Percentiles rank a stretch among this genome's conserved stretches.
phyloP scores from a whole-genome alignment of 2,329 filamentous ascomycete genomes.

The Aotearoamyces nothofagi region DNA sequence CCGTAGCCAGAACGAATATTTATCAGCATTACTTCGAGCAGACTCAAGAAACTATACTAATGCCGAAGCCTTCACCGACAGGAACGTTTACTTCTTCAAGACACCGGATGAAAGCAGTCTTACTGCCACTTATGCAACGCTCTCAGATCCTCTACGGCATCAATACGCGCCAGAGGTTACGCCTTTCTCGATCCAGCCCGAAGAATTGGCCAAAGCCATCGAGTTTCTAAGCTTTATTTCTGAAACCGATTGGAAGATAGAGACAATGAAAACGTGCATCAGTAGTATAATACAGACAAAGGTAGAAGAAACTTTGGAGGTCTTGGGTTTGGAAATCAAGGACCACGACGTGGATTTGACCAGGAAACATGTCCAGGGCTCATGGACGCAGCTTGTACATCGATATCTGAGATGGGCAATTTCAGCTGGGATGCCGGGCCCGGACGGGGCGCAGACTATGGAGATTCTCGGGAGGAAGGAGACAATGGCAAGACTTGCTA shows the following conservation, averaged over 20 bases:
- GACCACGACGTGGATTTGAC: too few species aligned
- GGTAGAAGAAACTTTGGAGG: conserved; percentile 3
- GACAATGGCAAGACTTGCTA: conserved; percentile 23
- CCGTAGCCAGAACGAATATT: conserved; percentile 26
- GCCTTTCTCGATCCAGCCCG: conserved; percentile 1
- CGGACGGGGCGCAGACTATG: conserved; percentile 36
- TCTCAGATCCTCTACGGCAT: too few species aligned
- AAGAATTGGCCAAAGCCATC: conserved; percentile 6
- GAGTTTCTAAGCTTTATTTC: conserved; percentile 3
- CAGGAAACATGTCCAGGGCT: conserved; percentile 12
- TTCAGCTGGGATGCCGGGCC: conserved; percentile 33
- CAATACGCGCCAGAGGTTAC: conserved; percentile 10
- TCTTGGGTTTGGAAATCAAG: background rate
- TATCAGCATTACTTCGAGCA: conserved; percentile 32
- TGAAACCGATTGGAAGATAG: conserved; percentile 8
- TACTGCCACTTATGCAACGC: conserved; percentile 5
- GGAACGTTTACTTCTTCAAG: conserved; percentile 43
- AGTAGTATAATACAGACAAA: conserved; percentile 7
- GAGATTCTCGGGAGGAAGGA: conserved; percentile 36
- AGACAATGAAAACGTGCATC: conserved; percentile 4
- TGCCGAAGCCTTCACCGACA: conserved; percentile 35
- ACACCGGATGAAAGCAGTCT: conserved; percentile 13
- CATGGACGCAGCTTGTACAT: conserved; percentile 31
- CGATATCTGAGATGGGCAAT: conserved; percentile 41
- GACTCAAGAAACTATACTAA: conserved; percentile 43